A percentile compares a stretch with the other conserved stretches of the same genome.
These are phyloP conservation scores for Cutaneotrichosporon cutaneum DNA, from an alignment of 1,284 basidiomycete genomes.

Conservation along the genomic window DNA sequence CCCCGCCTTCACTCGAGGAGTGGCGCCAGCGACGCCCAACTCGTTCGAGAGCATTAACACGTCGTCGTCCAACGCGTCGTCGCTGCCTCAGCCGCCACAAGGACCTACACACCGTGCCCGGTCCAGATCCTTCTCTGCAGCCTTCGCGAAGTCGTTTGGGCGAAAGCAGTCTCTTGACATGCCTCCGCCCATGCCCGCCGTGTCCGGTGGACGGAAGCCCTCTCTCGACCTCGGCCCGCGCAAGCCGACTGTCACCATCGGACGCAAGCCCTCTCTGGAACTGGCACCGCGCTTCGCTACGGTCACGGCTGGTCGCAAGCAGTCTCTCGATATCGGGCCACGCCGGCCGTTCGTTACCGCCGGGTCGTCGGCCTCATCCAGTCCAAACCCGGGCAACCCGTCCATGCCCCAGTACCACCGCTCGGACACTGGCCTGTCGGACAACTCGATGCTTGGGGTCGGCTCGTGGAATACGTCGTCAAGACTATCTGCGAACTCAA, in stretches of 20 bases:
- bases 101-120: constrained; percentile 1
- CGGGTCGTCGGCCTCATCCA: neutral
- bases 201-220: neutral
- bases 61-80: constrained; percentile 1
- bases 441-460: neutral
- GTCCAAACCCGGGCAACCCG: neutral
- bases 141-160: constrained; percentile 32
- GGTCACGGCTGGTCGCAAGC: neutral
- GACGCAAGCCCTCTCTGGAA: constrained; percentile 4
- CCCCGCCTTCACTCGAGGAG: neutral
- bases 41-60: neutral
- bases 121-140: constrained; percentile 44
- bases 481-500: neutral
- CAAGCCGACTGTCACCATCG: neutral
- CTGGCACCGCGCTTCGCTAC: neutral
- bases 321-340: constrained; percentile 5
- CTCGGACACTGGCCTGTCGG: neutral
- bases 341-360: neutral
- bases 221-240: neutral
- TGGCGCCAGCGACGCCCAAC: neutral
- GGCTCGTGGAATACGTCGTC: neutral
- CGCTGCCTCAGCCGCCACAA: neutral
- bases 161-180: constrained; percentile 11
- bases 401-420: neutral
- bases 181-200: constrained; percentile 8